Base-by-base conservation (phyloP, 2,329 filamentous ascomycete species). In the Hypomyces rosellus region DNA sequence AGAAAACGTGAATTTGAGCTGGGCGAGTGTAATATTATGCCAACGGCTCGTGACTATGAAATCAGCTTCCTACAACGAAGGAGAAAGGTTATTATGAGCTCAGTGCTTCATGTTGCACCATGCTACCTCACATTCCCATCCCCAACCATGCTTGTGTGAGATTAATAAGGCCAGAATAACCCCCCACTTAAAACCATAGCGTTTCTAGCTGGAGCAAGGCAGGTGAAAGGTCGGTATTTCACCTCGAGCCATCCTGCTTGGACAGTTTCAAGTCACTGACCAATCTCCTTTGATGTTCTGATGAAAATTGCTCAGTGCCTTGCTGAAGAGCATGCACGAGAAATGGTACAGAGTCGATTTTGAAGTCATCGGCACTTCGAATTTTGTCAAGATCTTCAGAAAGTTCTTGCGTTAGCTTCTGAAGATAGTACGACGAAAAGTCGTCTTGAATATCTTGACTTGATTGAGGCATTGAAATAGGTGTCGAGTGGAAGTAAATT, bases 321-420 rank as follows among this genome's bases (percentile, higher is more conserved):
- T 89, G 85, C 68, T 81, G 79, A 57, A 90, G 65, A 3, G 85
- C 84, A 59, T 79, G 73, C 34, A 90, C 75, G 39, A 90, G 74
- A 61, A 88, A 76, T 5, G 76, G 73, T 30, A 89, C 75, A 3
- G 79, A 78, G 46, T 82, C 81, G 52, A 72, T 72, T 62, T 81
- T 83, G 69, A 89, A 91, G 67, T 90, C 87, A 58, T 82, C 79
- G 9, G 86, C 84, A 7, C 60, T 66, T 56, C 86, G 80, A 54
- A 89, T 73, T 65, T 82, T 81, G 69, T 88, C 82, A 36, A 91
- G 74, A 63, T 90, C 87, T 57, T 89, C 84, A 12, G 83, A 81
- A 50, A 91, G 82, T 63, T 90, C 86, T 46, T 75, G 72, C 1
- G 86, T 88, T 5, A 82, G 73, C 52, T 80, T 81, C 59, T 85